Conservation (phyloP, 2,329 filamentous ascomycete species). For the Coniella vitis region DNA sequence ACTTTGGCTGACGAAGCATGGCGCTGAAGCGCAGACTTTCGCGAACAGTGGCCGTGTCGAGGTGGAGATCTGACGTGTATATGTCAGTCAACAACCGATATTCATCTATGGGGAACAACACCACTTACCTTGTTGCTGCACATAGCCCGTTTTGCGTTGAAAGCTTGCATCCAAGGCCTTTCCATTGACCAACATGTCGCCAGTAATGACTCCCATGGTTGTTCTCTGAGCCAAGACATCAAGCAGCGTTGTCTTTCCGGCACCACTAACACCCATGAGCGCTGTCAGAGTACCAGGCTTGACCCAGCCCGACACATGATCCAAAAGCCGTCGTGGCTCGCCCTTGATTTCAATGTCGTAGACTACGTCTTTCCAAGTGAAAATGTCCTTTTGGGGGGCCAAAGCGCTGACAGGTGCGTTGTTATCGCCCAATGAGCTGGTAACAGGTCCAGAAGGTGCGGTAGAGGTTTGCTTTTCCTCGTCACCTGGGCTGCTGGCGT, state of each 20-base stretch:
- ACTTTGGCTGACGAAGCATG: conserved; percentile 49
- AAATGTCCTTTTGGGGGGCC: conserved; percentile 49
- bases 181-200: conserved; percentile 61
- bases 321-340: conserved; percentile 62
- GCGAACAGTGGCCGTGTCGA: conserved; percentile 47
- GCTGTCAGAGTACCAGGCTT: conserved; percentile 83
- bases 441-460: conserved; percentile 5
- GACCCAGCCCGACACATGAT: conserved; percentile 81
- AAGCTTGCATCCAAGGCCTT: conserved; percentile 48
- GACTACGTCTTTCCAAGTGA: conserved; percentile 72
- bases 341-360: conserved; percentile 68
- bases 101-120: neutral
- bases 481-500: conserved; percentile 17
- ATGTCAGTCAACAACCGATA: neutral
- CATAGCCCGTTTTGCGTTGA: conserved; percentile 60
- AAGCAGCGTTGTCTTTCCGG: conserved; percentile 56
- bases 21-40: conserved; percentile 50
- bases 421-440: too few species aligned
- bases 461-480: conserved; percentile 18
- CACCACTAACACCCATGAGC: conserved; percentile 59
- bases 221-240: conserved; percentile 52
- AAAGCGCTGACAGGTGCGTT: conserved; percentile 9
- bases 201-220: conserved; percentile 56
- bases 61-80: conserved; percentile 42
- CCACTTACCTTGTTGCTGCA: conserved; percentile 54